phyloP scores from a whole-genome alignment of 805 yeast species.

The Lipomyces sp. region DNA sequence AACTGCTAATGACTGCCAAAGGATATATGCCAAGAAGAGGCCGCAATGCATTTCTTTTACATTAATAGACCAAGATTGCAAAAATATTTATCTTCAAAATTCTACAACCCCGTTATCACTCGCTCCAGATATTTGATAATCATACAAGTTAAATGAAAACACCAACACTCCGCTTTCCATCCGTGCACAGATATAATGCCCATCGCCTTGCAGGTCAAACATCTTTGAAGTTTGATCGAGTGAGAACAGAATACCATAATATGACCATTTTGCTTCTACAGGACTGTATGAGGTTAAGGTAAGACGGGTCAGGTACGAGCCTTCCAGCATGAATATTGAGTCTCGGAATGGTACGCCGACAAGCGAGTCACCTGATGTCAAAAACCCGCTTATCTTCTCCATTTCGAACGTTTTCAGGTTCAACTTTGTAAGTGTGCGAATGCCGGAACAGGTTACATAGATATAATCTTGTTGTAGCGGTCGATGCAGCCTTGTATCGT shows the following conservation, averaged over 20 bases:
- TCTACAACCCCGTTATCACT: slow-evolving; percentile 13
- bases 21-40: background rate
- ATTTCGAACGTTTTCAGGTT: slow-evolving; percentile 18
- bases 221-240: slow-evolving; percentile 35
- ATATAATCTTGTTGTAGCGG: slow-evolving; percentile 28
- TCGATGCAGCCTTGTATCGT: slow-evolving; percentile 26
- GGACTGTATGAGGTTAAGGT: slow-evolving; percentile 30
- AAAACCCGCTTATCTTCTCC: slow-evolving; percentile 29
- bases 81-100: background rate
- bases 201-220: slow-evolving; percentile 38
- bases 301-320: slow-evolving; percentile 35
- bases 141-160: slow-evolving; percentile 35
- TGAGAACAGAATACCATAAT: slow-evolving; percentile 34
- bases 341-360: slow-evolving; percentile 38
- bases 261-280: slow-evolving; percentile 32
- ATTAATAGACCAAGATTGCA: background rate
- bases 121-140: slow-evolving; percentile 25
- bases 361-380: slow-evolving; percentile 35
- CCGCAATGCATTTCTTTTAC: background rate
- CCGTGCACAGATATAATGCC: slow-evolving; percentile 36
- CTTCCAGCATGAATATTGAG: slow-evolving; percentile 37
- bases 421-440: slow-evolving; percentile 31
- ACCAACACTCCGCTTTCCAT: slow-evolving; percentile 36
- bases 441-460: slow-evolving; percentile 35
- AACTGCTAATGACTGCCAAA: background rate